These are phyloP conservation scores for Salix viminalis DNA, from an alignment of 345 rosid species.

Conservation along the genomic window DNA sequence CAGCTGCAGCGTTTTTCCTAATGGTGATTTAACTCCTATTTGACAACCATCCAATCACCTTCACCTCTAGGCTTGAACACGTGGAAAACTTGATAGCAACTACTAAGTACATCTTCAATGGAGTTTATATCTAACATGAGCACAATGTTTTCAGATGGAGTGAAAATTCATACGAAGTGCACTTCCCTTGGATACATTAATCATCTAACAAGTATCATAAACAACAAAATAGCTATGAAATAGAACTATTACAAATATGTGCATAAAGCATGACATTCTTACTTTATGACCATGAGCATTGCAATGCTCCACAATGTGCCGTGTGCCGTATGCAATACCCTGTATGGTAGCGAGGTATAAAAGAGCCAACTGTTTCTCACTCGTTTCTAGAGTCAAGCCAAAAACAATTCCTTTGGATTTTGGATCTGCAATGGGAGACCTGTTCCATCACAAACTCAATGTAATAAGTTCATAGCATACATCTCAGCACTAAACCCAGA, in stretches of 20 bases:
- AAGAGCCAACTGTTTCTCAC: constrained; percentile 81
- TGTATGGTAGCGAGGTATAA: constrained; percentile 75
- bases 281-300: constrained; percentile 89
- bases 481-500: background rate
- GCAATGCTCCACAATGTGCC: constrained; percentile 87
- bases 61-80: background rate
- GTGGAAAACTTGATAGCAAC: too few relatives aligned
- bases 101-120: too few relatives aligned
- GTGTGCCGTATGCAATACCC: constrained; percentile 90
- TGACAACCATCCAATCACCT: background rate
- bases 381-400: constrained; percentile 80
- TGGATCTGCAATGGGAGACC: constrained; percentile 94
- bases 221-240: background rate
- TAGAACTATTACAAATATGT: background rate
- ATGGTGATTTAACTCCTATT: background rate
- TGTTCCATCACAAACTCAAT: constrained; percentile 30
- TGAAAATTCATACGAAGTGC: too few relatives aligned
- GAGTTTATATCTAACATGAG: too few relatives aligned
- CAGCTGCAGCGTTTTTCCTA: background rate
- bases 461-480: constrained; percentile 1
- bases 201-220: background rate
- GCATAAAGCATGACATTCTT: constrained; percentile 19
- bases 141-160: too few relatives aligned
- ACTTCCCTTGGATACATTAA: too few relatives aligned
- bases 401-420: constrained; percentile 73